Evolutionary conservation across 768 basidiomycete genomes (phyloP), one percentile per base, ranked within the genome.

Genomic region (Psilocybe tampanensis): DNA sequence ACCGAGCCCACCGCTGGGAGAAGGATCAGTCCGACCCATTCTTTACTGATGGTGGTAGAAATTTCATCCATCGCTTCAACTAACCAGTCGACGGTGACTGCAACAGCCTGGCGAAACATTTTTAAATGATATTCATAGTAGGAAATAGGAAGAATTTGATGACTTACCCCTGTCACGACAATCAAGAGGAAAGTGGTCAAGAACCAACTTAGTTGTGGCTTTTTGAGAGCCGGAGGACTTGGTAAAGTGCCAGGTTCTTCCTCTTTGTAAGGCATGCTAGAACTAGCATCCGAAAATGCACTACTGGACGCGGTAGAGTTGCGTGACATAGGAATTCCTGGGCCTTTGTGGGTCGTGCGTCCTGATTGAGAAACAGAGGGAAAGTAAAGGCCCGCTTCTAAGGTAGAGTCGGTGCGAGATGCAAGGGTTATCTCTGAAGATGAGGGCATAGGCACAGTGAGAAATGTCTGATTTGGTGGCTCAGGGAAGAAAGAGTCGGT

Each of bases 1-100:
- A 93, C 77, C 13, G 88, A 89, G 32, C 85, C 89, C 39, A 95
- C 89, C 17, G 88, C 86, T 2, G 95, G 95, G 9, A 98, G 80
- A 13, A 98, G 68, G 63, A 98, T 93, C 33, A 98, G 74, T 15
- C 88, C 94, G 55, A 95, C 80, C 87, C 93, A 98, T 69, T 94
- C 90, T 61, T 91, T 90, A 66, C 85, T 88, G 59, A 98, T 84
- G 3, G 77, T 77, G 18, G 66, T 72, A 1, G 89, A 88, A 52
- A 96, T 76, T 36, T 85, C 86, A 67, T 94, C 84, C 84, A 97
- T 92, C 8, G 90, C 86, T 66, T 84, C 86, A 8, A 98, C 94
- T 15, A 98, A 76, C 72, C 78, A 80, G 44, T 87, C 86, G 1
- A 85, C 85, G 8, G 81, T 85, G 2, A 85, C 70, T 2, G 81